These are phyloP conservation scores for Urostyla sp. DNA, from an alignment of 73 alveolate species.

Conservation along the genomic window DNA sequence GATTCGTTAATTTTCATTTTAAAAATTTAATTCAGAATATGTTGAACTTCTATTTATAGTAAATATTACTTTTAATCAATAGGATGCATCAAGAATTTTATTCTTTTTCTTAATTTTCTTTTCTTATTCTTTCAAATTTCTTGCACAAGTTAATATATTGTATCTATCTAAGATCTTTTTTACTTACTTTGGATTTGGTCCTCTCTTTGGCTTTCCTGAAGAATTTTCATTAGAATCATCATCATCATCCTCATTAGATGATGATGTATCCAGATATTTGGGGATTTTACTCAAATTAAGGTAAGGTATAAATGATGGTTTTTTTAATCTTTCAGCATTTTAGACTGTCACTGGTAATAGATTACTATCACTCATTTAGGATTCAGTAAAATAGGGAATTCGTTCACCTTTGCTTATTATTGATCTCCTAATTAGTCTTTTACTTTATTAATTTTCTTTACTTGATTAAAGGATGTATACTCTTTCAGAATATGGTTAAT, in stretches of 20 bases:
- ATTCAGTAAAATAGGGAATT: constrained; percentile 2
- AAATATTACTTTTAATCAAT: too few species aligned
- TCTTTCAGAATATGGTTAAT: too few species aligned
- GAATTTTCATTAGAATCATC: background rate
- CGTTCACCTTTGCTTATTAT: too few species aligned
- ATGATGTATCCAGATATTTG: background rate
- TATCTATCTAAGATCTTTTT: constrained; percentile 27
- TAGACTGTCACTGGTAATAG: constrained; percentile 22
- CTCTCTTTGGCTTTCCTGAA: constrained; percentile 26
- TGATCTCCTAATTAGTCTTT: too few species aligned
- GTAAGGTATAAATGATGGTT: constrained; percentile 15
- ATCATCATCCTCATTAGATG: background rate
- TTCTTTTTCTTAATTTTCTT: background rate
- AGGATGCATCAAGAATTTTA: background rate
- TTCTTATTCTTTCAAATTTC: constrained; percentile 16
- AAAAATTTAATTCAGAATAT: too few species aligned
- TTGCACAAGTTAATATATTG: constrained; percentile 35
- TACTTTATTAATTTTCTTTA: too few species aligned
- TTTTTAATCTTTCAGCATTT: background rate
- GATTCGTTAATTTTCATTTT: too few species aligned
- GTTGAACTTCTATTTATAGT: too few species aligned
- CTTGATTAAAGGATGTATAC: too few species aligned
- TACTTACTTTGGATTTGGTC: constrained; percentile 36
- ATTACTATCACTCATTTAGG: constrained; percentile 19
- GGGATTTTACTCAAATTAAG: constrained; percentile 8